Conservation (phyloP, 2,329 filamentous ascomycete genomes). For the Fusarium avenaceum region DNA sequence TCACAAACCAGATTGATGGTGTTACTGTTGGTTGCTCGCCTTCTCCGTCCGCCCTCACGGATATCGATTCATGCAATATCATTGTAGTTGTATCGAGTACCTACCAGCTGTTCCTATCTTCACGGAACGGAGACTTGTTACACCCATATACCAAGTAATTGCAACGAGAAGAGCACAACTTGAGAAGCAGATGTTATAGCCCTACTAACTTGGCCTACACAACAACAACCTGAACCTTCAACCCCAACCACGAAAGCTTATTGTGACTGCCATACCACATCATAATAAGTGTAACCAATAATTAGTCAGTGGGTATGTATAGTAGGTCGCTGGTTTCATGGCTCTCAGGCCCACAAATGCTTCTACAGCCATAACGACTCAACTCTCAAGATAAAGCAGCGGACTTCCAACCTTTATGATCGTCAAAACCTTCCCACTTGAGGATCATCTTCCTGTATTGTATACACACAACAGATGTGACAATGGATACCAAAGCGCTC, state of each 20-base stretch:
- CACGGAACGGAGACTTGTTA: too few species aligned
- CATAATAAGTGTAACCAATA: constrained; percentile 28
- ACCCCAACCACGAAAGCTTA: background rate
- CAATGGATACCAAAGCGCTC: constrained; percentile 19
- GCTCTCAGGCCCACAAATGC: constrained; percentile 23
- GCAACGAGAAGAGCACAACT: too few species aligned
- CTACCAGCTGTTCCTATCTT: too few species aligned
- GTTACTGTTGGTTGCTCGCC: too few species aligned
- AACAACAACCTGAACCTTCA: background rate
- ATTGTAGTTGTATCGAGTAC: background rate
- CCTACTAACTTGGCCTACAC: background rate
- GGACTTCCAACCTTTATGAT: constrained; percentile 19
- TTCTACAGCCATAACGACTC: constrained; percentile 26
- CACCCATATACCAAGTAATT: too few species aligned
- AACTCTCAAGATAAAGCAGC: constrained; percentile 22
- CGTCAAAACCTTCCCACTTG: constrained; percentile 13
- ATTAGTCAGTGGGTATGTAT: constrained; percentile 9
- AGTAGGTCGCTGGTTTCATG: constrained; percentile 24
- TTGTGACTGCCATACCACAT: background rate
- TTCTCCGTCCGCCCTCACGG: too few species aligned
- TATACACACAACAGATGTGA: constrained; percentile 17
- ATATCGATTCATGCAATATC: rapidly evolving
- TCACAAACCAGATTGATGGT: too few species aligned
- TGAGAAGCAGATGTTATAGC: too few species aligned
- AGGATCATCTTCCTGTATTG: constrained; percentile 24